These are phyloP conservation scores for Trichoderma gamsii DNA, from an alignment of 495 filamentous ascomycete species.

Conservation along the genomic window DNA sequence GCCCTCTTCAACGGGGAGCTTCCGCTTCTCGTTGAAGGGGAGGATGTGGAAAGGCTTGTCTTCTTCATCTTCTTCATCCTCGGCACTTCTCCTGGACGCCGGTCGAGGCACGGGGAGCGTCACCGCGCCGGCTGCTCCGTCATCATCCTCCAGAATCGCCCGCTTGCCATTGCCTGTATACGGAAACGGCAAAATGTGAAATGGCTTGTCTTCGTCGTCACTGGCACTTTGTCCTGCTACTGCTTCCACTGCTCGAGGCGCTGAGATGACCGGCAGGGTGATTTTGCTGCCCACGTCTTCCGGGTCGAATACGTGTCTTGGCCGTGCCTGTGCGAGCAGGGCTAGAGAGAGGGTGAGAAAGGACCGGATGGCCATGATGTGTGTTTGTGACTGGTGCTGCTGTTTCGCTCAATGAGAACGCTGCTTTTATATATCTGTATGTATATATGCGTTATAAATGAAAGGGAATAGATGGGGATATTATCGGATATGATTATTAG, in stretches of 20 bases:
- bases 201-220: conserved; percentile 1
- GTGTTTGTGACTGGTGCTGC: conserved; percentile 8
- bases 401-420: neutral
- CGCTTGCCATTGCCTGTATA: neutral
- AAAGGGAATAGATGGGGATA: neutral
- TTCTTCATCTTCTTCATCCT: neutral
- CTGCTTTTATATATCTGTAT: neutral
- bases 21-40: conserved; percentile 8
- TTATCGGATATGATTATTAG: neutral
- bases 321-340: neutral
- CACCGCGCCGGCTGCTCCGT: neutral
- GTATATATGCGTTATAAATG: neutral
- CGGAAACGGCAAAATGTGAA: neutral
- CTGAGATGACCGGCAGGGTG: neutral
- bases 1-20: conserved; percentile 21
- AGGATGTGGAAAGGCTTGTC: neutral
- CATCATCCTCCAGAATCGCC: neutral
- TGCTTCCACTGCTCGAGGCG: neutral
- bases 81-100: neutral
- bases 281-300: conserved; percentile 7
- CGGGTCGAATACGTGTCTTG: neutral
- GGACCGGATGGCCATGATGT: conserved; percentile 8
- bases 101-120: neutral
- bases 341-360: conserved; percentile 1
- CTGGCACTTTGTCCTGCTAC: neutral